Evolutionary conservation across 176 grass and related monocot genomes (phyloP), one percentile per base, ranked within the genome.

Genomic region (Sorghum bicolor): DNA sequence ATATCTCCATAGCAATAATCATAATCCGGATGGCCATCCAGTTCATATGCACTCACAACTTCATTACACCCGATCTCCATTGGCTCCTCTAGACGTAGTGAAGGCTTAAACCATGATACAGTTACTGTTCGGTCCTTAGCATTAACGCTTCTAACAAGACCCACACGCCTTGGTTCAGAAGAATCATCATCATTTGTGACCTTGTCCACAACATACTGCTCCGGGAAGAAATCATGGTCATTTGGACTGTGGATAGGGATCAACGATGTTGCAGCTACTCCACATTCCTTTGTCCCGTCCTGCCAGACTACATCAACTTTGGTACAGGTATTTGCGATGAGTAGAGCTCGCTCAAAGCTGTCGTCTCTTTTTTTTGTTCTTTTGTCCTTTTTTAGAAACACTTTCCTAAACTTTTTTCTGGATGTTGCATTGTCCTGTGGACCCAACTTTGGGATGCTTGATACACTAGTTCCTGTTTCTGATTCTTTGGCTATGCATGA

Each of bases 1-100:
- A 94, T 84, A 90, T 96, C 91, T 70, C 96, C 96, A 82, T 92
- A 99, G 67, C 80, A 90, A 87, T 99, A 99, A 87, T 99, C 93
- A 94, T 95, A 96, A 89, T 99, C 96, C 5, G 93, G 93, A 80
- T 99, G 96, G n/a, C 50, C 70, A 68, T 99, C 96, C 75, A 99
- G 83, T 86, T 99, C 96, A 82, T 99, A 99, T 63, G 85, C 91
- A 86, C 96, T 99, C 70, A 99, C 89, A 66, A 99, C 74, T 88
- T 99, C 93, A 66, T 86, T 89, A 41, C 74, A 81, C 39, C 86
- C 87, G 19, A 95, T 86, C 74, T 88, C 87, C 58, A 77, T 88
- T 8, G 88, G 84, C 1, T 91, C 89, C 64, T 80, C 78, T 67
- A 90, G 82, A 58, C 63, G 87, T n/a, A 79, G 85, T 0, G 75